Evolutionary conservation across 305 asterid genomes (phyloP).

Genomic region (Rubia peregrina): DNA sequence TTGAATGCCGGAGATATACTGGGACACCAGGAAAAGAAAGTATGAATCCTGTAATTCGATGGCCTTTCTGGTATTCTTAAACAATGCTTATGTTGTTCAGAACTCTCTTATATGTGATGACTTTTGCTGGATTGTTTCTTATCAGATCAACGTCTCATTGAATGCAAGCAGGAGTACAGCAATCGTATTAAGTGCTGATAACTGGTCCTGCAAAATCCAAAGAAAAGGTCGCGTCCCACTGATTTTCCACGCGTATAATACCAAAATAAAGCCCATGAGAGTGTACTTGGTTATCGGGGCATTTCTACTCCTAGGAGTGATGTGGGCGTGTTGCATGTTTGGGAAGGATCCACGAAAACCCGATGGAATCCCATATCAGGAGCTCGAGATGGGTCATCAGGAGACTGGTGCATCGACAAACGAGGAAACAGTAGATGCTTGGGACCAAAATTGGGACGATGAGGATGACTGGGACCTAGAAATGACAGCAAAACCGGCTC

Average conservation of each 20-base stretch:
- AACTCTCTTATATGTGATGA: neutral
- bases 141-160: constrained; percentile 45
- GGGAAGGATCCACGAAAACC: constrained; percentile 30
- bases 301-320: constrained; percentile 39
- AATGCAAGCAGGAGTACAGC: constrained; percentile 30
- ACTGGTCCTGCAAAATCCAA: constrained; percentile 36
- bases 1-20: constrained; percentile 17
- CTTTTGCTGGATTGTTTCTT: constrained; percentile 14
- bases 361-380: constrained; percentile 46
- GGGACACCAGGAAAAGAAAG: constrained; percentile 42
- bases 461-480: constrained; percentile 69
- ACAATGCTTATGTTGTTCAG: neutral
- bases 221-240: constrained; percentile 24
- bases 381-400: constrained; percentile 56
- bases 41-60: constrained; percentile 15
- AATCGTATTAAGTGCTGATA: constrained; percentile 26
- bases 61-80: neutral
- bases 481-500: constrained; percentile 31
- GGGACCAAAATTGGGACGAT: constrained; percentile 67
- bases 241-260: constrained; percentile 21
- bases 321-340: constrained; percentile 49
- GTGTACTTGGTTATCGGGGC: constrained; percentile 40
- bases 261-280: constrained; percentile 32
- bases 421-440: constrained; percentile 33
- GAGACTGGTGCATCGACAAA: constrained; percentile 21